Conservation (phyloP, 768 basidiomycete species). For the Trametopsis cervina region DNA sequence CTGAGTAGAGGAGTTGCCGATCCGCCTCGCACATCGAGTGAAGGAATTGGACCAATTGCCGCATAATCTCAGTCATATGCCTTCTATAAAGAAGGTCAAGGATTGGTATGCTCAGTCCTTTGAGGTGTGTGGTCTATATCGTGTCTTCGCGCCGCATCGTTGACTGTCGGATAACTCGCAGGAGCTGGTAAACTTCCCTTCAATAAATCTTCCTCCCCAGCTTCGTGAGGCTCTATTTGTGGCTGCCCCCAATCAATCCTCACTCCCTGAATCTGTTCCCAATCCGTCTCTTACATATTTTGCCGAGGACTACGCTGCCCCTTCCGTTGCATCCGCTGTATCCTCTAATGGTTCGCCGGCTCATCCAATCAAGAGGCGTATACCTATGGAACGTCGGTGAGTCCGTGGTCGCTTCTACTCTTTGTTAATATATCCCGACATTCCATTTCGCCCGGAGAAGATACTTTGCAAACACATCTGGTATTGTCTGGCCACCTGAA, state of each 20-base stretch:
- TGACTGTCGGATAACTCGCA: constrained; percentile 24
- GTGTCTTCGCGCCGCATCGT: not conserved
- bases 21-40: constrained; percentile 91
- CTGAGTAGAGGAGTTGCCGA: constrained; percentile 79
- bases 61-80: constrained; percentile 86
- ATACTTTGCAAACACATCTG: constrained; percentile 77
- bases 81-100: constrained; percentile 88
- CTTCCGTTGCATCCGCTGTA: constrained; percentile 11
- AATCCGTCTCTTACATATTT: constrained; percentile 68
- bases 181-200: constrained; percentile 88
- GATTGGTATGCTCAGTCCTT: constrained; percentile 99
- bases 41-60: constrained; percentile 94
- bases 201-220: constrained; percentile 59
- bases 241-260: constrained; percentile 36
- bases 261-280: constrained; percentile 66
- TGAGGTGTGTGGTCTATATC: constrained; percentile 57
- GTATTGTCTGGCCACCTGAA: constrained; percentile 84
- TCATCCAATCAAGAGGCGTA: constrained; percentile 51
- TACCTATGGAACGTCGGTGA: constrained; percentile 81
- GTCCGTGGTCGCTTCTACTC: constrained; percentile 18
- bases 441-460: constrained; percentile 30
- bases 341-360: constrained; percentile 23
- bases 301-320: constrained; percentile 20
- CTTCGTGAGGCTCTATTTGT: constrained; percentile 62
- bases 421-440: constrained; percentile 2